Evolutionary conservation across 2,329 filamentous ascomycete genomes (phyloP).

Genomic region (Akanthomyces muscarius): DNA sequence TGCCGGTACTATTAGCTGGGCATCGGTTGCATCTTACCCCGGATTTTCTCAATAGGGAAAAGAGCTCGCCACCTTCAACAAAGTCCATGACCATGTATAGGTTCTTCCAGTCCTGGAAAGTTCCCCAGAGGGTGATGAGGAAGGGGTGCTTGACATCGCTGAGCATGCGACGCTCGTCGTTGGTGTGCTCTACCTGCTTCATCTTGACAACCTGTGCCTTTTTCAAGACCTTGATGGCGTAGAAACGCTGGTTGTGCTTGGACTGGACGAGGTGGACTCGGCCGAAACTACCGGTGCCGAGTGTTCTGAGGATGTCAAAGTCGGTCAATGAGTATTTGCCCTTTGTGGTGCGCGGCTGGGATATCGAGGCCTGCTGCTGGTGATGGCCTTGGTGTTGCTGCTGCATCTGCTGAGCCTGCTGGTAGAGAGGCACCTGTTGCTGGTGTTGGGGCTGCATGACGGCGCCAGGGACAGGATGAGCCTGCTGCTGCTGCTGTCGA

Average conservation of each 20-base stretch:
- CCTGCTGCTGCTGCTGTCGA: conserved; percentile 37
- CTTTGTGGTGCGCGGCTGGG: conserved; percentile 69
- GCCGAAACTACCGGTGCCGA: conserved; percentile 96
- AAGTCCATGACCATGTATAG: conserved; percentile 99
- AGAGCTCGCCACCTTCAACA: conserved; percentile 95
- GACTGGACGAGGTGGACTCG: conserved; percentile 95
- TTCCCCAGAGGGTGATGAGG: conserved; percentile 96
- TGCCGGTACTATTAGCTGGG: neutral
- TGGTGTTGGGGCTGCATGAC: conserved; percentile 25
- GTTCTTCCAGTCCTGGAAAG: conserved; percentile 92
- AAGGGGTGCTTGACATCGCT: conserved; percentile 97
- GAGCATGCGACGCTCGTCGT: conserved; percentile 94
- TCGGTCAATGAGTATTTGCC: conserved; percentile 94
- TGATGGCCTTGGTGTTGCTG: conserved; percentile 26
- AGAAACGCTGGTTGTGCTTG: conserved; percentile 96
- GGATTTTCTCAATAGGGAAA: conserved; percentile 92
- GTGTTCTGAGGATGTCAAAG: conserved; percentile 83
- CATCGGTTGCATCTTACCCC: conserved; percentile 47
- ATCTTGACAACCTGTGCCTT: conserved; percentile 99
- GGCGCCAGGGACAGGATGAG: conserved; percentile 16
- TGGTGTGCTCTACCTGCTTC: conserved; percentile 99
- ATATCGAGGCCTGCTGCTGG: conserved; percentile 31
- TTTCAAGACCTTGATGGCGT: conserved; percentile 97
- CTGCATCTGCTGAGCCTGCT: conserved; percentile 27
- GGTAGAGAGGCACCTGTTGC: conserved; percentile 21